Percentiles rank a stretch among this genome's conserved stretches.
These are phyloP conservation scores for Willaertia magna DNA, from an alignment of 208 protist genomes.

Conservation along the genomic window DNA sequence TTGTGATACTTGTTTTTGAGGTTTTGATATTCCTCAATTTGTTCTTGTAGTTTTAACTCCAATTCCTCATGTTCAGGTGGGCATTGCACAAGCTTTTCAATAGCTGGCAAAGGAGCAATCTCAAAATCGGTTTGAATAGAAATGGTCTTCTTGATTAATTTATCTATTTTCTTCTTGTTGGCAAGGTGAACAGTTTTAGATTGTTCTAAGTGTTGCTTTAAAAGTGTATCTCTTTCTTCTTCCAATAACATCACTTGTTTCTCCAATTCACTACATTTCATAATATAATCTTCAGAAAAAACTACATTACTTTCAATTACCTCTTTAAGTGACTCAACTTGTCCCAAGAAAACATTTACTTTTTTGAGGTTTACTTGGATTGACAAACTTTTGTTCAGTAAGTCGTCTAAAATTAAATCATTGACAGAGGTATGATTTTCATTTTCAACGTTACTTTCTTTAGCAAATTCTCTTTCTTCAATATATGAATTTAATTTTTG, in stretches of 20 bases:
- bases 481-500: background rate
- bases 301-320: background rate
- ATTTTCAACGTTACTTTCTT: background rate
- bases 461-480: background rate
- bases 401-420: background rate
- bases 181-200: background rate
- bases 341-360: background rate
- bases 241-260: background rate
- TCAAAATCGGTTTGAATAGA: background rate
- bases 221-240: constrained; percentile 19
- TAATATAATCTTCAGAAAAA: background rate
- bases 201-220: constrained; percentile 17
- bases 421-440: background rate
- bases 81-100: no score
- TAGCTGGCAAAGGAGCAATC: no score
- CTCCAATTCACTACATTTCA: background rate
- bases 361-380: background rate
- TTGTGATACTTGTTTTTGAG: background rate
- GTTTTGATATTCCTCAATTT: background rate
- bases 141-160: background rate
- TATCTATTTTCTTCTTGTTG: background rate
- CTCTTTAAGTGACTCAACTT: background rate
- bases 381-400: background rate
- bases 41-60: no score
- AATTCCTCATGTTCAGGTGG: no score